Conservation (phyloP, 2,329 filamentous ascomycete genomes). For the Epicoccum sorghinum region DNA sequence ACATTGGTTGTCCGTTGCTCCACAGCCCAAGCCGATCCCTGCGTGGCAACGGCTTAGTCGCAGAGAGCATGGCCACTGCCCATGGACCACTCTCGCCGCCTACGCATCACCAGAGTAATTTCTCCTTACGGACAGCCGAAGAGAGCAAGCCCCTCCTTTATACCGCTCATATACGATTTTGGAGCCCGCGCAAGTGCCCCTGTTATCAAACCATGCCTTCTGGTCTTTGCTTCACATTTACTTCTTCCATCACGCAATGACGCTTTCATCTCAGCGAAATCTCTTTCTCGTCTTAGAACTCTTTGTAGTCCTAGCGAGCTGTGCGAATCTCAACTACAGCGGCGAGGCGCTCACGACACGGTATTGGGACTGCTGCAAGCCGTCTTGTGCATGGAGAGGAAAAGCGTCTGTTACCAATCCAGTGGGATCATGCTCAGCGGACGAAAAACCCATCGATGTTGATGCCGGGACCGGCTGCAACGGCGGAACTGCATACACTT, state of each 20-base stretch:
- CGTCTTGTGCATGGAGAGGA: slow-evolving; percentile 65
- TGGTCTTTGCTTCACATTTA: slow-evolving; percentile 37
- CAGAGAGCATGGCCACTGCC: slow-evolving; percentile 28
- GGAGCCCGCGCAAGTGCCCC: slow-evolving; percentile 34
- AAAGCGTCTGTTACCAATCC: slow-evolving; percentile 62
- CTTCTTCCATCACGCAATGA: slow-evolving; percentile 42
- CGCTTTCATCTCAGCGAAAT: slow-evolving; percentile 32
- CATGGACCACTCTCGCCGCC: slow-evolving; percentile 4
- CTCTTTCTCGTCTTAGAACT: slow-evolving; percentile 8
- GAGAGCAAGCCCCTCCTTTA: slow-evolving; percentile 31
- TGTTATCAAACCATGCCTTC: slow-evolving; percentile 43
- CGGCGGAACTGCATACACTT: slow-evolving; percentile 63
- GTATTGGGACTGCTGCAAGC: slow-evolving; percentile 70
- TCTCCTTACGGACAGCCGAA: slow-evolving; percentile 44
- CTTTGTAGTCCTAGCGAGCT: slow-evolving; percentile 32
- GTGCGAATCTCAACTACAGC: slow-evolving; percentile 34
- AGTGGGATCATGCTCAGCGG: slow-evolving; percentile 61
- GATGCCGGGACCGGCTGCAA: slow-evolving; percentile 59
- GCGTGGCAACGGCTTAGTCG: slow-evolving; percentile 36
- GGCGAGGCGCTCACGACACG: slow-evolving; percentile 45
- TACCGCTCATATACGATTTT: slow-evolving; percentile 42
- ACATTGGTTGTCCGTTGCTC: slow-evolving; percentile 32
- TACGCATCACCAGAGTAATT: slow-evolving; percentile 33
- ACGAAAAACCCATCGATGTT: slow-evolving; percentile 60
- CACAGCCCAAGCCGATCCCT: slow-evolving; percentile 43